A percentile compares a stretch with the other conserved stretches of the same genome.
phyloP scores from a whole-genome alignment of 495 filamentous ascomycete species.

The Aspergillus carlsbadensis region DNA sequence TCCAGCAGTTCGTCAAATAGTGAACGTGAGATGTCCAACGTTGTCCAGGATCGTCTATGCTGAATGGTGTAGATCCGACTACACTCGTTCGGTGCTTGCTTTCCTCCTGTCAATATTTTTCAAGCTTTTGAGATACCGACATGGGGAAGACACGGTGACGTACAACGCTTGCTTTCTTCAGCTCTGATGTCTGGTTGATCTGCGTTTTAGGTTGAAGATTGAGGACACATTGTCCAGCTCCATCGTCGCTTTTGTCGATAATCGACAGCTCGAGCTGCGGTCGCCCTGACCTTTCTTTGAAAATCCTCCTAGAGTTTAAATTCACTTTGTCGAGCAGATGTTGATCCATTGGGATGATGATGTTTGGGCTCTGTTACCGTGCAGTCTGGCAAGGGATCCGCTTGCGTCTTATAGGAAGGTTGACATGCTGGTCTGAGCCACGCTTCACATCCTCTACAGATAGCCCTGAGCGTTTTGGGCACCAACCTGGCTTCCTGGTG shows the following conservation, averaged over 20 bases:
- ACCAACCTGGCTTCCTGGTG: too few species aligned
- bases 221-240: not conserved
- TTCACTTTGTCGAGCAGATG: not conserved
- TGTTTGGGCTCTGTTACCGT: not conserved
- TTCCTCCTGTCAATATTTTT: not conserved
- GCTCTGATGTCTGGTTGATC: not conserved
- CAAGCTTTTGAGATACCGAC: not conserved
- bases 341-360: not conserved
- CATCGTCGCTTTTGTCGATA: not conserved
- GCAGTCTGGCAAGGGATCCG: too few species aligned
- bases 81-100: not conserved
- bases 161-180: not conserved
- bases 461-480: not conserved
- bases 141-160: not conserved
- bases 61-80: conserved; percentile 7
- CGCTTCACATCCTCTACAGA: not conserved
- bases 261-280: conserved; percentile 2
- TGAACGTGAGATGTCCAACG: conserved; percentile 8
- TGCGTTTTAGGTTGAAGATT: not conserved
- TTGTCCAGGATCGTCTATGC: conserved; percentile 8
- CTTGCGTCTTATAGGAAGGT: too few species aligned
- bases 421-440: too few species aligned
- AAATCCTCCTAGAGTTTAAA: not conserved
- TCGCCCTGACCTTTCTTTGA: not conserved
- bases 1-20: conserved; percentile 1